Conservation (phyloP, 768 basidiomycete species). For the Terana coerulea region DNA sequence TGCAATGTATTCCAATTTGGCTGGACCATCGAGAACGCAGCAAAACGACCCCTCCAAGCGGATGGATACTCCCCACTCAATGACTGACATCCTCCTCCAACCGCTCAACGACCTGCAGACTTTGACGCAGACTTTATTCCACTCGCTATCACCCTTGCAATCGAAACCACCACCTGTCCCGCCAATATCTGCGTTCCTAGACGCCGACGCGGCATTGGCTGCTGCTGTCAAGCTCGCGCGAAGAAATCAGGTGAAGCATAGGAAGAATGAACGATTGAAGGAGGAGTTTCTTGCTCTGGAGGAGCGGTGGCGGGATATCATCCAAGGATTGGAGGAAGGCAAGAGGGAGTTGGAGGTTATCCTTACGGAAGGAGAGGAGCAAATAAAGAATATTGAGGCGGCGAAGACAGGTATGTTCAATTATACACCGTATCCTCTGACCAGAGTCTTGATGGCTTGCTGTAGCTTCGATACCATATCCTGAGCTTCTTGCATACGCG, state of each 20-base stretch:
- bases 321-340: conserved; percentile 58
- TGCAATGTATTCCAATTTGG: no score
- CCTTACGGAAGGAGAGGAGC: conserved; percentile 72
- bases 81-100: conserved; percentile 57
- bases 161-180: conserved; percentile 61
- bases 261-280: conserved; percentile 68
- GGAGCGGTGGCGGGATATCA: conserved; percentile 63
- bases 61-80: conserved; percentile 36
- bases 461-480: conserved; percentile 75
- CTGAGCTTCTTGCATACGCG: conserved; percentile 79
- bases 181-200: conserved; percentile 51
- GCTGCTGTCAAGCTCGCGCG: conserved; percentile 61
- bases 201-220: conserved; percentile 63
- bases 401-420: conserved; percentile 60
- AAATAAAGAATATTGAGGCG: conserved; percentile 63
- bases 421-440: not conserved
- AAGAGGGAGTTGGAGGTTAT: conserved; percentile 66
- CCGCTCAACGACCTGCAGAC: conserved; percentile 61
- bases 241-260: conserved; percentile 71
- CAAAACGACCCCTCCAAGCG: no score
- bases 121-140: conserved; percentile 66
- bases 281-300: conserved; percentile 69
- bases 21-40: no score
- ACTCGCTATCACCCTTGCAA: conserved; percentile 67
- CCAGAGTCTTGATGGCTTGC: no score